These are phyloP conservation scores for Erigeron canadensis DNA, from an alignment of 129 eudicot genomes.

Conservation along the genomic window DNA sequence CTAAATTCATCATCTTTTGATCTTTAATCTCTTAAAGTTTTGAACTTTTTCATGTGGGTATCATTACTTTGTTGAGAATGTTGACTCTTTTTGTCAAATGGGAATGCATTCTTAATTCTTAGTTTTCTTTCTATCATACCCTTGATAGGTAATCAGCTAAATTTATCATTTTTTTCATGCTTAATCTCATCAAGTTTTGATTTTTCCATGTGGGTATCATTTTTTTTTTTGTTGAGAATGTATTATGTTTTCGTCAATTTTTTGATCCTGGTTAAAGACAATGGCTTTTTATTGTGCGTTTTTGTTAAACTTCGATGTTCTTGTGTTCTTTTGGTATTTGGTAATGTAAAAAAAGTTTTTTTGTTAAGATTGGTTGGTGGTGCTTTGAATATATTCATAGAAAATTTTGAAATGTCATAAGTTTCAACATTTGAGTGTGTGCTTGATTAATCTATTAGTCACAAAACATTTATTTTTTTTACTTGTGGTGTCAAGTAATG, in stretches of 20 bases:
- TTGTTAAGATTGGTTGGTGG: conserved; percentile 9
- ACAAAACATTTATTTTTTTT: background rate
- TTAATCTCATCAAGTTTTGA: background rate
- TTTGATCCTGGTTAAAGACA: background rate
- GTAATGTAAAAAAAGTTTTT: conserved; percentile 9
- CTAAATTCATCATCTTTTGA: conserved; percentile 2
- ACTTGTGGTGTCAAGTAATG: conserved; percentile 18
- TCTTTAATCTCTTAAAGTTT: conserved; percentile 7
- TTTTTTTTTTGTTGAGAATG: background rate
- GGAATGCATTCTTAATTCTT: conserved; percentile 6
- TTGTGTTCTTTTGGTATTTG: conserved; percentile 13
- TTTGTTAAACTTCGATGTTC: background rate
- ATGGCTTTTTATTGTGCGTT: background rate
- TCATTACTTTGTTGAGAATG: conserved; percentile 14
- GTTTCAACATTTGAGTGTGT: background rate
- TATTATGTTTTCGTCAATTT: too few species aligned
- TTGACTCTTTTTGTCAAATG: conserved; percentile 34
- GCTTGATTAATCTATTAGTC: background rate
- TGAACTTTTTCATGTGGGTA: conserved; percentile 1
- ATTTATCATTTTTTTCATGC: background rate
- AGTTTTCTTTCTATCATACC: background rate
- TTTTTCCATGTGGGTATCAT: background rate
- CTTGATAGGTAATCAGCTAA: background rate
- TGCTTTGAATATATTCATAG: background rate
- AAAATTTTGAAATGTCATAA: background rate